Percentiles rank a stretch among this genome's conserved stretches.
These are phyloP conservation scores for Colletotrichum musicola DNA, from an alignment of 2,329 filamentous ascomycete species.

Conservation along the genomic window DNA sequence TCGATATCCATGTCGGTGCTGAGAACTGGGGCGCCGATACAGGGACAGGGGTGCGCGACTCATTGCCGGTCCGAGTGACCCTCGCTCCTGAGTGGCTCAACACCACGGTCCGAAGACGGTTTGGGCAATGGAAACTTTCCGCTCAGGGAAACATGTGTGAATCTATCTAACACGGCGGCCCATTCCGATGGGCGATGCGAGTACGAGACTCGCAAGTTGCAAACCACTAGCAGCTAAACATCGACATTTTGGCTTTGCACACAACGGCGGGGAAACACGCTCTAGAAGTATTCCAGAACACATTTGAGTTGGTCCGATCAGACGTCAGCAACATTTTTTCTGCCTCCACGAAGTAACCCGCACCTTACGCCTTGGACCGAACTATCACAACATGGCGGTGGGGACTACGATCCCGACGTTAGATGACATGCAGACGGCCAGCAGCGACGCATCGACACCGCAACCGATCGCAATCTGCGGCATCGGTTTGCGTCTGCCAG, in stretches of 20 bases:
- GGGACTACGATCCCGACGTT: too few species aligned
- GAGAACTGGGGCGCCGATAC: background rate
- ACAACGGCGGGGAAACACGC: too few species aligned
- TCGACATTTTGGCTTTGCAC: background rate
- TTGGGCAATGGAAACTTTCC: background rate
- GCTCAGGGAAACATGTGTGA: background rate
- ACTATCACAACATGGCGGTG: background rate
- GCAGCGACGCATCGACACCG: background rate
- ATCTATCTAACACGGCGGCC: background rate
- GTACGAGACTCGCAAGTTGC: too few species aligned
- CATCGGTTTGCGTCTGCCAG: conserved; percentile 31
- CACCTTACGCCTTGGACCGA: too few species aligned
- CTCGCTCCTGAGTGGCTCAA: background rate
- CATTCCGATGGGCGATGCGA: too few species aligned
- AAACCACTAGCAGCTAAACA: background rate
- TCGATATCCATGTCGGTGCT: background rate
- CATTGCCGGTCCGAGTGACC: conserved; percentile 7
- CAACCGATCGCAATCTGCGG: conserved; percentile 31
- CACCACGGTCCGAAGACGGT: conserved; percentile 8
- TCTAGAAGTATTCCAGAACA: background rate
- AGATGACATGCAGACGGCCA: background rate
- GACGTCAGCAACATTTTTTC: background rate
- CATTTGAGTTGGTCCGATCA: conserved; percentile 6
- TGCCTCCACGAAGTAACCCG: too few species aligned
- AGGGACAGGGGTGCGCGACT: background rate